Conservation (phyloP, 345 rosid species). For the Eucalyptus marginata region DNA sequence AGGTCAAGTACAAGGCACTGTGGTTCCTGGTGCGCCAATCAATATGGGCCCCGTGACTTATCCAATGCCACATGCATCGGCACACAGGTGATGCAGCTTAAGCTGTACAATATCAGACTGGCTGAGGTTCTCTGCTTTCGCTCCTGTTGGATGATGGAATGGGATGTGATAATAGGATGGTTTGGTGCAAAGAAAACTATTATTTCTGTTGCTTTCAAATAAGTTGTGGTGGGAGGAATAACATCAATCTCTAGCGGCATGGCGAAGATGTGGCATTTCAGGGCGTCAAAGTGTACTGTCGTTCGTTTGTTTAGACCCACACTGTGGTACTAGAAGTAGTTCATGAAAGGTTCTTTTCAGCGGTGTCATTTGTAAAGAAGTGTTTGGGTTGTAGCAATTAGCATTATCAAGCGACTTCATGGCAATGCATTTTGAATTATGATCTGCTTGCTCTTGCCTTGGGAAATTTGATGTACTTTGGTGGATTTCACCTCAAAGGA, state of each 20-base stretch:
- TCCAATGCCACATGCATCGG: not conserved
- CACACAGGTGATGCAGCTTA: not conserved
- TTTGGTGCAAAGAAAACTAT: not conserved
- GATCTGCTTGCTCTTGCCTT: not conserved
- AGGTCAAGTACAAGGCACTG: not conserved
- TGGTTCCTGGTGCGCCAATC: not conserved
- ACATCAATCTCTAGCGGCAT: not conserved
- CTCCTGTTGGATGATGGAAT: not conserved
- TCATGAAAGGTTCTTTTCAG: not conserved
- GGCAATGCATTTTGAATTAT: not conserved
- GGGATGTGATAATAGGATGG: not conserved
- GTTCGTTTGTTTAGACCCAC: not conserved
- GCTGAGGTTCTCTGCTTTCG: not conserved
- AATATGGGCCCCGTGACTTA: not conserved
- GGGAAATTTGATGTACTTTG: not conserved
- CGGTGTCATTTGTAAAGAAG: not conserved
- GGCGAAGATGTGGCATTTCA: not conserved
- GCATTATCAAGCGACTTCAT: not conserved
- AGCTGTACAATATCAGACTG: not conserved
- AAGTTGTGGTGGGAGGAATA: not conserved
- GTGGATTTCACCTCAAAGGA: not conserved
- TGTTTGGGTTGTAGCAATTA: not conserved
- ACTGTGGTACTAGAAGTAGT: not conserved
- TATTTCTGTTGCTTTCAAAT: not conserved
- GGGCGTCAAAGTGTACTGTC: not conserved